Evolutionary conservation across 768 basidiomycete species (phyloP), one percentile per base, ranked within the genome.

Genomic region (Scleroderma bovista): DNA sequence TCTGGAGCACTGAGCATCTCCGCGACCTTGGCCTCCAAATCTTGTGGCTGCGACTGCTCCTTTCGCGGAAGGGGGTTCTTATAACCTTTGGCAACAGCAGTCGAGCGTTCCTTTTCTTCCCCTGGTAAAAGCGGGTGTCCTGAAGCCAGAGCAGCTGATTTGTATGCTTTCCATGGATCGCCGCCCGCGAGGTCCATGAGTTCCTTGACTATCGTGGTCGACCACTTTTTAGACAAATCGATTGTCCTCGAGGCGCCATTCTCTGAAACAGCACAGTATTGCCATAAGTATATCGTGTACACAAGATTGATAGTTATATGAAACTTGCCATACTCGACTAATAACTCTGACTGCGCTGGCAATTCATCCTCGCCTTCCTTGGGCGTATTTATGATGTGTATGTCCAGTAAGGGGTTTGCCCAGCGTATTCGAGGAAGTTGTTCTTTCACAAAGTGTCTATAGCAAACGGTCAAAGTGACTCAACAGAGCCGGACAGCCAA

Each of bases 351-450:
- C 4, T 5, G 26, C 5, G 9, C 9, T 47, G 70, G 70, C 84
- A 80, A 87, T 1, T 57, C 61, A 16, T 84, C 83, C 17, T 75
- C 65, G 47, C 67, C 65, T 10, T 72, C 68, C 66, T 86, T 87
- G 29, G 65, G 69, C 39, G 74, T 65, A 51, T 74, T 81, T 54
- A 75, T 72, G 0, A 89, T 77, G 29, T 76, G 67, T 32, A 92
- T 81, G 26, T 77, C 71, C 22, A 91, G 58, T 8, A 72, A 63
- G 0, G 88, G 88, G 58, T 92, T 91, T 1, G 80, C 83, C 64
- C 79, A 89, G 11, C 80, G 83, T 72, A 92, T 86, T 26, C 86
- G 75, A 1, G 86, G 86, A 0, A 92, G 68, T n/a, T 86, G 76
- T 36, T 91, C 81, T 60, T 86, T 87, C 34, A 86, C 75, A 55